Evolutionary conservation across 768 basidiomycete genomes (phyloP), one percentile per base, ranked within the genome.

Genomic region (Kwoniella sp.): DNA sequence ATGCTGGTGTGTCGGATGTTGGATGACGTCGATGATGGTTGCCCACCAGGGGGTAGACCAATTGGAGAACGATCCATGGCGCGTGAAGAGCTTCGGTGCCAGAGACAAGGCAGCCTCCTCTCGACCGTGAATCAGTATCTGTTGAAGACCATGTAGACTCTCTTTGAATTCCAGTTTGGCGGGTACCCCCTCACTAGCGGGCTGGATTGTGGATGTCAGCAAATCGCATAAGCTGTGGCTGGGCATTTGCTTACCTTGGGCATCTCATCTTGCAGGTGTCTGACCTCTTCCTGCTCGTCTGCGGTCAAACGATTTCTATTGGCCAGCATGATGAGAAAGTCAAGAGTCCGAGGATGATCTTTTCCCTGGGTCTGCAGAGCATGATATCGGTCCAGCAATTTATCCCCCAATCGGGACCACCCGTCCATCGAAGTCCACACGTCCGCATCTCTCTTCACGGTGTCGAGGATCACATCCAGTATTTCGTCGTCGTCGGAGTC

Each of bases 401-500:
- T 71, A 47, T 74, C 73, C 26, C 60, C 56, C 9, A 77, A 49
- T 25, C 55, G 40, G 2, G 55, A 50, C 73, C 73, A 74, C 3
- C 73, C 67, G 55, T 77, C 76, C 68, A 71, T 74, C 9, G 73
- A 67, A 0, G 76, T 77, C 73, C 73, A 77, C 1, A 65, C 52
- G 44, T 74, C 76, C 21, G 73, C 76, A 30, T 70, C 69, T 15
- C 76, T 62, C 22, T 53, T 54, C 2, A 74, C 36, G 2, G 62
- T 67, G 37, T 77, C 73, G 12, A 73, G 51, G 24, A 61, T 65
- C 24, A 71, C 68, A n/a, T 63, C 50, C 26, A 77, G 55, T 12
- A 74, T 63, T 36, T 68, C 73, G 17, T 69, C 66, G 47, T 74
- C 66, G 4, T 71, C 67, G 48, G 63, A 64, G 24, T 58, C 44